A percentile compares a stretch with the other conserved stretches of the same genome.
Conservation (phyloP, 2,329 filamentous ascomycete species). For the Metarhizium album region DNA sequence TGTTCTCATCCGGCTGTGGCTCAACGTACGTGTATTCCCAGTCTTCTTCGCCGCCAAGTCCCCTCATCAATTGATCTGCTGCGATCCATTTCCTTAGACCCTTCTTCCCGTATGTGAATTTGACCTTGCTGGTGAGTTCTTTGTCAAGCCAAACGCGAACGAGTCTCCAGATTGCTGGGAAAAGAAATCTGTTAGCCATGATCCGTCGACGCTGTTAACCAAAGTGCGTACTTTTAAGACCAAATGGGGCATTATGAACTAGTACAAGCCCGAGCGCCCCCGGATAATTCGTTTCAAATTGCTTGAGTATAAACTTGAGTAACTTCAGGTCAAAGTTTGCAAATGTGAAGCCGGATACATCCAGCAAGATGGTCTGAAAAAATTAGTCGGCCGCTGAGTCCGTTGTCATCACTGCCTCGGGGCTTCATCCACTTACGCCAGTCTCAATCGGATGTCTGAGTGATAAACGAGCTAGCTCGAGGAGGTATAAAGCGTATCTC, state of each 20-base stretch:
- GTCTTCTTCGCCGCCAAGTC: constrained; percentile 69
- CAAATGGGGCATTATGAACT: constrained; percentile 84
- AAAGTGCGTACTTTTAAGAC: constrained; percentile 61
- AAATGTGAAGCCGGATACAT: constrained; percentile 78
- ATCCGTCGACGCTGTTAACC: constrained; percentile 2
- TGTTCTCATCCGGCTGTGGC: constrained; percentile 60
- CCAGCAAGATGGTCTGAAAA: constrained; percentile 21
- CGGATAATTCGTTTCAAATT: constrained; percentile 89
- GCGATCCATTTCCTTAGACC: constrained; percentile 67
- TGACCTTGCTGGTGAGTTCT: constrained; percentile 76
- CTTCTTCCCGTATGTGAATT: constrained; percentile 68
- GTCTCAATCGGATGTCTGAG: constrained; percentile 69
- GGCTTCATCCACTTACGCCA: constrained; percentile 48
- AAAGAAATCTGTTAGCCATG: neutral
- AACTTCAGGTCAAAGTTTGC: constrained; percentile 91
- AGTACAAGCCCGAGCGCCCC: constrained; percentile 75
- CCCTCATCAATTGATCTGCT: constrained; percentile 55
- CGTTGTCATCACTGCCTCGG: neutral
- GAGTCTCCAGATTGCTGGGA: constrained; percentile 71
- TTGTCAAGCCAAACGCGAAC: constrained; percentile 87
- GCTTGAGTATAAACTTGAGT: constrained; percentile 94
- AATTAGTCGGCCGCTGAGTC: constrained; percentile 33
- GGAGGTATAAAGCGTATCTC: constrained; percentile 74
- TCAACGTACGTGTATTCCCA: constrained; percentile 72
- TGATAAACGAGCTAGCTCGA: constrained; percentile 78